Conservation (phyloP, 2,329 filamentous ascomycete species). For the Colletotrichum sp. region DNA sequence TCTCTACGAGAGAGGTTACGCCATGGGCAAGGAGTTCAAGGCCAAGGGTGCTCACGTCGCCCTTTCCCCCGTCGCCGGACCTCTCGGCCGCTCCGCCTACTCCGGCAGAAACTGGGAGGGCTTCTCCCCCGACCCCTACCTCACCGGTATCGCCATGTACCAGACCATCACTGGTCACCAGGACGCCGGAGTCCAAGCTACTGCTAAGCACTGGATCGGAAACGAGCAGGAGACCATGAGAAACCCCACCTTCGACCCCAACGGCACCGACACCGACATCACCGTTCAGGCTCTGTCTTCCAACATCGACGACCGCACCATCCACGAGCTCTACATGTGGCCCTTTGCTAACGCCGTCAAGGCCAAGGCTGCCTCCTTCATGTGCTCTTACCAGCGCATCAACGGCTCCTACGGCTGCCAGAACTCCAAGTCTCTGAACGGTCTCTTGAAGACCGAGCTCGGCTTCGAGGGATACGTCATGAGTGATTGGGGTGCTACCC, state of each 20-base stretch:
- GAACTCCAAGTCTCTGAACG: conserved; percentile 53
- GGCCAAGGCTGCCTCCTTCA: conserved; percentile 38
- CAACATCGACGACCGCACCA: conserved; percentile 64
- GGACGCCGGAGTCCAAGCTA: conserved; percentile 41
- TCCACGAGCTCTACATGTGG: conserved; percentile 56
- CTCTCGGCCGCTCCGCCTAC: conserved; percentile 47
- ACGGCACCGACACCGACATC: conserved; percentile 29
- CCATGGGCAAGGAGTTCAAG: conserved; percentile 64
- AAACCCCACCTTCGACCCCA: conserved; percentile 28
- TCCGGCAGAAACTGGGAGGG: conserved; percentile 71
- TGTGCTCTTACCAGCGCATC: conserved; percentile 50
- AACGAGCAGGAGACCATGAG: conserved; percentile 40
- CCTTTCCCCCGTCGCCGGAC: conserved; percentile 53
- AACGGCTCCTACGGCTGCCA: conserved; percentile 56
- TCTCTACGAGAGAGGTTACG: conserved; percentile 49
- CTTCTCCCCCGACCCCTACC: conserved; percentile 69
- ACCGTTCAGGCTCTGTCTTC: conserved; percentile 33
- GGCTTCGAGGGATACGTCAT: conserved; percentile 52
- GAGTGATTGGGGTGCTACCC: conserved; percentile 48
- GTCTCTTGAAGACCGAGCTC: conserved; percentile 53
- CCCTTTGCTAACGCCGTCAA: conserved; percentile 37
- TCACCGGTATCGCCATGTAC: conserved; percentile 61
- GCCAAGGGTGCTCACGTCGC: conserved; percentile 76
- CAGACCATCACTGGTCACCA: conserved; percentile 37
- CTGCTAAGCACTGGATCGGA: conserved; percentile 42